A percentile compares a stretch with the other conserved stretches of the same genome.
Conservation (phyloP, 179 eudicot genomes). For the Beta corolliflora region DNA sequence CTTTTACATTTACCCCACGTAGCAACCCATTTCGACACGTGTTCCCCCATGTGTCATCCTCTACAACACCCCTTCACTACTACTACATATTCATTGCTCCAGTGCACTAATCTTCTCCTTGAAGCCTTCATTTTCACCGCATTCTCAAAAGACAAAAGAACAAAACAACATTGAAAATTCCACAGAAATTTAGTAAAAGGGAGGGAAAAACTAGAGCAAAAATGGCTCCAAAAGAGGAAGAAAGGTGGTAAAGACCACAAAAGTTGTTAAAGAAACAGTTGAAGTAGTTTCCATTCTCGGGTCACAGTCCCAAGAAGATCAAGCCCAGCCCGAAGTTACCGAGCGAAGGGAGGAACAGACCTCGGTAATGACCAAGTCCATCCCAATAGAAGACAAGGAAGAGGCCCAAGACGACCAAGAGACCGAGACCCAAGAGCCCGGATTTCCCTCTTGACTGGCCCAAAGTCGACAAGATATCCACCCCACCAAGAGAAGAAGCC, state of each 20-base stretch:
- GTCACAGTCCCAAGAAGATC: slow-evolving; percentile 17
- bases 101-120: neutral
- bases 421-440: slow-evolving; percentile 35
- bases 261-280: slow-evolving; percentile 38
- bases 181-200: too few relatives aligned
- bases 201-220: neutral
- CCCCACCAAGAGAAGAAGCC: slow-evolving; percentile 35
- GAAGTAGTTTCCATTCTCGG: slow-evolving; percentile 30
- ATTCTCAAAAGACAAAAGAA: neutral
- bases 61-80: neutral
- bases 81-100: slow-evolving; percentile 10
- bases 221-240: slow-evolving; percentile 40
- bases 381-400: slow-evolving; percentile 32
- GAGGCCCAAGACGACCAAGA: slow-evolving; percentile 1
- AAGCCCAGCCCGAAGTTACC: slow-evolving; percentile 9
- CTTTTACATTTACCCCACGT: slow-evolving; percentile 49
- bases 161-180: neutral
- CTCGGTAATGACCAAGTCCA: slow-evolving; percentile 16
- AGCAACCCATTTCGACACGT: slow-evolving; percentile 36
- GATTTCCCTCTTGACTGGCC: slow-evolving; percentile 23
- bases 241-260: slow-evolving; percentile 38
- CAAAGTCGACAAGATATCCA: slow-evolving; percentile 3
- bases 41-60: slow-evolving; percentile 42
- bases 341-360: slow-evolving; percentile 27
- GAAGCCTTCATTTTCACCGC: slow-evolving; percentile 6